Percentiles rank a stretch among this genome's conserved stretches.
Conservation (phyloP, 768 basidiomycete genomes). For the Cubamyces lactineus region DNA sequence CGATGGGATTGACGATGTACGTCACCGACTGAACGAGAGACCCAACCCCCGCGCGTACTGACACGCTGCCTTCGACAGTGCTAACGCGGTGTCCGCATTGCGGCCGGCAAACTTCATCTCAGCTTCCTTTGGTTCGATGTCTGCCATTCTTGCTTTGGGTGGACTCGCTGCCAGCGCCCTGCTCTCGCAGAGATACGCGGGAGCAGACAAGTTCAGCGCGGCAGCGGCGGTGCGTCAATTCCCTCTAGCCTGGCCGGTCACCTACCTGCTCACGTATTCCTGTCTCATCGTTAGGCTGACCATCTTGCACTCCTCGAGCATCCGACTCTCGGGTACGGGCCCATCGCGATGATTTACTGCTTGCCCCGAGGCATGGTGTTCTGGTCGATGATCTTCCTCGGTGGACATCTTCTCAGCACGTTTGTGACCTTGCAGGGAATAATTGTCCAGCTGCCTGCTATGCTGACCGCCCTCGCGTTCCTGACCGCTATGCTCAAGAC, state of each 20-base stretch:
- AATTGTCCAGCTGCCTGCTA: conserved; percentile 8
- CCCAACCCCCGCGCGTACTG: background rate
- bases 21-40: background rate
- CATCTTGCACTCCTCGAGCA: conserved; percentile 17
- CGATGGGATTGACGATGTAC: conserved; percentile 18
- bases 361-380: conserved; percentile 24
- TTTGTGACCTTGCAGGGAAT: conserved; percentile 9
- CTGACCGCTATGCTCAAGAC: conserved; percentile 2
- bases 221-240: conserved; percentile 17
- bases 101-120: conserved; percentile 5
- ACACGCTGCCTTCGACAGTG: background rate
- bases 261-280: background rate
- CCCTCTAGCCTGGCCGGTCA: background rate
- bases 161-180: conserved; percentile 12
- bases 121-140: conserved; percentile 15
- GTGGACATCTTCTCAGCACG: conserved; percentile 15
- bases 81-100: background rate
- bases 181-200: conserved; percentile 20
- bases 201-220: conserved; percentile 15
- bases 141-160: conserved; percentile 9
- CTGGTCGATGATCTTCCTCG: conserved; percentile 26
- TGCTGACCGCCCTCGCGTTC: conserved; percentile 7
- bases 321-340: conserved; percentile 19
- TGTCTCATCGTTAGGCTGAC: conserved; percentile 1
- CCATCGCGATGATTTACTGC: conserved; percentile 13